Conservation (phyloP, 2,329 filamentous ascomycete species). For the Tolypocladium ophioglossoides region DNA sequence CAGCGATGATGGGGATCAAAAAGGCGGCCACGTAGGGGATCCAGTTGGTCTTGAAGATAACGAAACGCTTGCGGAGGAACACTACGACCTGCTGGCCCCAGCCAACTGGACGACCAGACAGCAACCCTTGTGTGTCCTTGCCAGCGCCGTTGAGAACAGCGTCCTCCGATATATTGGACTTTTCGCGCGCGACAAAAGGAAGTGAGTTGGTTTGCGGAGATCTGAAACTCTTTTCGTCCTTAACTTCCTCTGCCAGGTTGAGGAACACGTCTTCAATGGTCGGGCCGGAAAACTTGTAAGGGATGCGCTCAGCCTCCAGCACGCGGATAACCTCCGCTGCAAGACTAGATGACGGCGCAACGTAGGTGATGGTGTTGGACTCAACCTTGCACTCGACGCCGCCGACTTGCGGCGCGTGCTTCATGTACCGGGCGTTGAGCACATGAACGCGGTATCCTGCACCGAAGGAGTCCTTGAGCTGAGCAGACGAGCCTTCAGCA, state of each 20-base stretch:
- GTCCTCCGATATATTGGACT: not conserved
- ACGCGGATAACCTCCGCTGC: slow-evolving; percentile 61
- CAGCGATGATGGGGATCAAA: slow-evolving; percentile 67
- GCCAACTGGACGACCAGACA: slow-evolving; percentile 30
- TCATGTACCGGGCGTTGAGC: slow-evolving; percentile 43
- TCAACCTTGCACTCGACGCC: slow-evolving; percentile 46
- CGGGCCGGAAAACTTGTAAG: slow-evolving; percentile 76
- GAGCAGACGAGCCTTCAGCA: slow-evolving; percentile 74
- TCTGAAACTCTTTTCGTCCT: slow-evolving; percentile 7
- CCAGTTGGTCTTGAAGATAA: slow-evolving; percentile 68
- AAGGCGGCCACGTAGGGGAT: slow-evolving; percentile 67
- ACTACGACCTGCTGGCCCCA: slow-evolving; percentile 62
- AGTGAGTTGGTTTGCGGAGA: slow-evolving; percentile 9
- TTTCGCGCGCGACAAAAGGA: not conserved
- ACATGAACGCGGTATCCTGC: slow-evolving; percentile 78
- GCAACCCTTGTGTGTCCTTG: not conserved
- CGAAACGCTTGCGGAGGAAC: slow-evolving; percentile 67
- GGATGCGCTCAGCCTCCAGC: slow-evolving; percentile 56
- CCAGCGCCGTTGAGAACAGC: not conserved
- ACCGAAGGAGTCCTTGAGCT: slow-evolving; percentile 71
- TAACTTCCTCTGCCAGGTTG: slow-evolving; percentile 71
- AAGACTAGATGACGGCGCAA: slow-evolving; percentile 55
- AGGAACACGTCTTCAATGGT: slow-evolving; percentile 92
- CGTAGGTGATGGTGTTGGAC: slow-evolving; percentile 65
- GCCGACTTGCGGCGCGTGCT: slow-evolving; percentile 38